Base-by-base conservation (phyloP, 2,329 filamentous ascomycete species). In the Pseudonectria foliicola region DNA sequence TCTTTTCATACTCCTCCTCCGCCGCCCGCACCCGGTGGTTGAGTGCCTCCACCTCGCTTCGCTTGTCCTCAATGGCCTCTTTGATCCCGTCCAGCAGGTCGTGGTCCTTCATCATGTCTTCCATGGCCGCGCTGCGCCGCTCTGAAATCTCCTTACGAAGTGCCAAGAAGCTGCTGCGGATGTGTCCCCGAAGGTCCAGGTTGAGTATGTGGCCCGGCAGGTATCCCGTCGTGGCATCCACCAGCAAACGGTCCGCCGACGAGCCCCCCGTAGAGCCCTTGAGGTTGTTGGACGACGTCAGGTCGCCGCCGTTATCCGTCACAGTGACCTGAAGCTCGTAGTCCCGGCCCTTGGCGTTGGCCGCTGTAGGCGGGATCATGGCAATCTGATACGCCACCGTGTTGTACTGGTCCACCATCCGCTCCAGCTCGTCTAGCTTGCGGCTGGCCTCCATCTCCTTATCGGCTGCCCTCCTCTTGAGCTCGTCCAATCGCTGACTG, bases 51-150 rank as follows among this genome's bases (percentile, higher is more conserved):
- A 98, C 86, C 57, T 98, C 92, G 46, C 81, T 83, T 42, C 82
- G 76, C 66, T 95, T 95, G 63, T 98, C 90, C 56, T 95, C 89
- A 61, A 98, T 92, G 12, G 89, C 88, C 63, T 98, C 93, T 60
- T 92, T 92, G 58, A 95, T 90, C 48, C 85, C 86, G 59, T 96
- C 89, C 8, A 98, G 76, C 44, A 94, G 72, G 57, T 96, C 92
- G 53, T 94, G 85, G 48, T 94, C 88, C 55, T 92, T 90, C 75
- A 95, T 85, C 70, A 95, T 92, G 34, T 82, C 80, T 55, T 96
- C 90, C 53, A 94, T 80, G 1, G 84, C 84, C 5, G 75, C 68
- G 42, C 83, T 87, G 33, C 90, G 76, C 35, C 92, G 76, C 57
- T 95, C 88, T n/a, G 86, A 86, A 46, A 98, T 85, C 44, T 95